Conservation (phyloP, 805 yeast genomes). For the baker's yeast (Saccharomyces cerevisiae) region DNA sequence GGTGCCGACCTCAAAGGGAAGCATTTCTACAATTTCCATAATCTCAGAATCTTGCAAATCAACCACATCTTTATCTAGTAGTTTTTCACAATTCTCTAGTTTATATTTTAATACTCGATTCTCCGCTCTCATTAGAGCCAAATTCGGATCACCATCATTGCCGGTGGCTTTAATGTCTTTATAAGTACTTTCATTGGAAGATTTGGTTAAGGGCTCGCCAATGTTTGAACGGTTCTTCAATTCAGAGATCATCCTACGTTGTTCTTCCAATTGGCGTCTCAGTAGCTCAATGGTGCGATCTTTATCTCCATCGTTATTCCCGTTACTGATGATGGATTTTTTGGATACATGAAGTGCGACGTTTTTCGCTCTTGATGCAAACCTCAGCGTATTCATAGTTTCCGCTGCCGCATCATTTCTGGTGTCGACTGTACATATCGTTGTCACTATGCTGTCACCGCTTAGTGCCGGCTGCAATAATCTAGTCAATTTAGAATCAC, state of each 20-base stretch:
- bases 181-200: slow-evolving; percentile 1
- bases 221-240: slow-evolving; percentile 21
- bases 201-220: slow-evolving; percentile 6
- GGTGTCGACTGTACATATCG: slow-evolving; percentile 79
- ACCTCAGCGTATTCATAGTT: slow-evolving; percentile 77
- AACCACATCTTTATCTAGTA: slow-evolving; percentile 52
- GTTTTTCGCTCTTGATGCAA: slow-evolving; percentile 90
- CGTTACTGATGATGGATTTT: slow-evolving; percentile 31
- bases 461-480: slow-evolving; percentile 85
- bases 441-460: slow-evolving; percentile 75
- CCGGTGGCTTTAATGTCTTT: neutral
- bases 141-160: slow-evolving; percentile 26
- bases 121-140: slow-evolving; percentile 49
- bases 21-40: slow-evolving; percentile 51
- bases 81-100: slow-evolving; percentile 58
- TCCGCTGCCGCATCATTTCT: slow-evolving; percentile 57
- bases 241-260: slow-evolving; percentile 42
- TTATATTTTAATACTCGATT: slow-evolving; percentile 56
- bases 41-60: slow-evolving; percentile 44
- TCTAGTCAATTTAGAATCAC: slow-evolving; percentile 89
- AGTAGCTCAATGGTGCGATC: slow-evolving; percentile 50
- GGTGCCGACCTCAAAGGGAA: slow-evolving; percentile 40
- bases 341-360: slow-evolving; percentile 60
- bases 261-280: slow-evolving; percentile 51
- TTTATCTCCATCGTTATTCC: slow-evolving; percentile 28